Evolutionary conservation across 2,329 filamentous ascomycete genomes (phyloP), one percentile per base, ranked within the genome.

Genomic region (Pseudopithomyces maydicus): DNA sequence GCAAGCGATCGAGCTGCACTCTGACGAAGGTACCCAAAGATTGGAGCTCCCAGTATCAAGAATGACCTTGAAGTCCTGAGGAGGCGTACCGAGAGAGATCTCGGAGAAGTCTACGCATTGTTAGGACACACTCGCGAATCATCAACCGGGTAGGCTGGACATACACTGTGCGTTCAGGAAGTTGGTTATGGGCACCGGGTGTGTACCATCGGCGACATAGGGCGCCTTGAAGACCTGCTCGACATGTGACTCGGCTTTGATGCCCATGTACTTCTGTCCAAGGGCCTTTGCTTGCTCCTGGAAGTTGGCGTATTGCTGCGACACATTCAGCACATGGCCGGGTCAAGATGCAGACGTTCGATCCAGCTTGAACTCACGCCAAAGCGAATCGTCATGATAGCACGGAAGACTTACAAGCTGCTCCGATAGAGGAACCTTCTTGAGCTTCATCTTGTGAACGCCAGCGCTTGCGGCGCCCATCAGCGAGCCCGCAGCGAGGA

Each of bases 11-110:
- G 93, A 97, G 74, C 86, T 88, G 79, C 96, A 99, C 74, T 92
- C 84, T 55, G 86, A 83, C 22, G 93, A 97, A 38, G 96, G 96
- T 58, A 99, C 93, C 96, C 96, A 99, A 63, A 99, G 86, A 84
- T 99, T 99, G 77, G 95, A 98, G 85, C 92, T 97, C 71, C 95
- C 95, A 26, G 95, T 99, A 79, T 99, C 95, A 64, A 99, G 89
- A 64, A 99, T 90, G 67, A 99, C 96, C 86, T 99, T 99, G 88
- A 99, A 99, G 68, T 81, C 85, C 82, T 99, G 95, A 33, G 95
- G 89, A 65, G 95, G 95, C 47, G 89, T 94, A 64, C 95, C 95
- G 77, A 99, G 87, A 68, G 87, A 85, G 77, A 99, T 97, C 79
- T 97, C 92, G 67, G 94, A 96, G 87, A 97, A 99, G 84, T 99